Conservation (phyloP, 352 stramenopile genomes). For the Pythium guiyangense region DNA sequence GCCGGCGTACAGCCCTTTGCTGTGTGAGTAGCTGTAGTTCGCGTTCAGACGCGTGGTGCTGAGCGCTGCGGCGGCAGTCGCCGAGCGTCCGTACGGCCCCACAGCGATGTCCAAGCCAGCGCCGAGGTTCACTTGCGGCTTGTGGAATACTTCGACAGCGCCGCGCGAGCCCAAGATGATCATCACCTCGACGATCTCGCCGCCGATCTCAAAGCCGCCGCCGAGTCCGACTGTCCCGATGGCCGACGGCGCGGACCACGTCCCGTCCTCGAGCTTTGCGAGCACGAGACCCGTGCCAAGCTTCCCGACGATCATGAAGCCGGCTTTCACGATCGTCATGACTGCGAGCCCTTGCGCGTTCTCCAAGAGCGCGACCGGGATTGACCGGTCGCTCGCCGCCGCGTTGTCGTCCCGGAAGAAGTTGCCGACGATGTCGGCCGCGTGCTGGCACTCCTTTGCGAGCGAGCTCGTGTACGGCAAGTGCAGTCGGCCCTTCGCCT, state of each 20-base stretch:
- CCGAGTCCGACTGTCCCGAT: conserved; percentile 83
- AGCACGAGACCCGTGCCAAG: conserved; percentile 78
- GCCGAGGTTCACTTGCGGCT: conserved; percentile 80
- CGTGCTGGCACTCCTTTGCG: conserved; percentile 55
- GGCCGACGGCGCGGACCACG: conserved; percentile 90
- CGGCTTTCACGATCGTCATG: conserved; percentile 49
- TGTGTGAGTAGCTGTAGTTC: conserved; percentile 91
- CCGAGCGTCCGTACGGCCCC: conserved; percentile 77
- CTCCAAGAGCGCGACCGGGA: conserved; percentile 45
- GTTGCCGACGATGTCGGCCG: conserved; percentile 75
- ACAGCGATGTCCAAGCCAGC: conserved; percentile 82
- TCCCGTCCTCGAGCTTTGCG: conserved; percentile 51
- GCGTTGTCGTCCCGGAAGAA: conserved; percentile 59
- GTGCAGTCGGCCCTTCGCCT: conserved; percentile 34
- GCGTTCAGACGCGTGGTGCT: conserved; percentile 48
- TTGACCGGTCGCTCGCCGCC: conserved; percentile 31
- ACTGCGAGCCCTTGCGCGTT: conserved; percentile 50
- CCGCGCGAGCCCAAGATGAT: conserved; percentile 88
- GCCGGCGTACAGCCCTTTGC: conserved; percentile 88
- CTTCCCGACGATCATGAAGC: conserved; percentile 57
- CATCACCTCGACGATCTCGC: conserved; percentile 88
- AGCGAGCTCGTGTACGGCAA: conserved; percentile 49
- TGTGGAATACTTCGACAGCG: conserved; percentile 83
- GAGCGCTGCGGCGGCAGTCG: conserved; percentile 48
- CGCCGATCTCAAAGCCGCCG: conserved; percentile 80